Base-by-base conservation (phyloP, 768 basidiomycete species). In the Tricholoma matsutake region DNA sequence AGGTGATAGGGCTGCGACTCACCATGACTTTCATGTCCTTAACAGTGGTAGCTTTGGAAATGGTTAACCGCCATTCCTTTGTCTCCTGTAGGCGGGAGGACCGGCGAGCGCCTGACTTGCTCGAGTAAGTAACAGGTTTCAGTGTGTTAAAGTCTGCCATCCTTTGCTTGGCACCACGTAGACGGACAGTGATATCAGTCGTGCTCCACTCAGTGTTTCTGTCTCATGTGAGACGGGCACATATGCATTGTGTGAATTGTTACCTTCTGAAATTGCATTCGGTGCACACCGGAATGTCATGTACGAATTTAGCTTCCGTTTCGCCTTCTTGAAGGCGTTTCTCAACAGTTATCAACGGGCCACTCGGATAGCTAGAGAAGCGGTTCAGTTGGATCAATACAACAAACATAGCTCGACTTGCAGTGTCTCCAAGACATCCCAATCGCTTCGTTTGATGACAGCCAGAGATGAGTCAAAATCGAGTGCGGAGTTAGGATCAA, bases 21-120 rank as follows among this genome's bases (percentile, higher is more conserved):
- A 91, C 88, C 79, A 83, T 79, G 58, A 90, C 68, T 72, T 92
- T 93, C 66, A 94, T 83, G 14, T 93, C 91, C 70, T 88, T 92
- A 55, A 94, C 81, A 0, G 88, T 86, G 63, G 83, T 91, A 31
- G 73, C 69, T 71, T 90, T 92, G 47, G 77, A 76, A 49, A 94
- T 80, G 10, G 75, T 79, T 54, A 91, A 68, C 64, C 78, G 82
- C 28, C 76, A 69, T 58, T 83, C 80, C 69, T 81, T 81, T 14
- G 78, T 78, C 66, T 83, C 80, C 49, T 86, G 85, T 49, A 92
- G 78, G 18, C 92, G 87, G 66, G 82, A 86, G 18, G 92, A 93
- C 60, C 91, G 88, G 64, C 88, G 80, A 60, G 77, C 71, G 54
- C 81, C 83, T 57, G 70, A 73, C 62, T 69, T 74, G n/a, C 75